Conservation (phyloP, 805 yeast species). For the Saccharomyces jurei region DNA sequence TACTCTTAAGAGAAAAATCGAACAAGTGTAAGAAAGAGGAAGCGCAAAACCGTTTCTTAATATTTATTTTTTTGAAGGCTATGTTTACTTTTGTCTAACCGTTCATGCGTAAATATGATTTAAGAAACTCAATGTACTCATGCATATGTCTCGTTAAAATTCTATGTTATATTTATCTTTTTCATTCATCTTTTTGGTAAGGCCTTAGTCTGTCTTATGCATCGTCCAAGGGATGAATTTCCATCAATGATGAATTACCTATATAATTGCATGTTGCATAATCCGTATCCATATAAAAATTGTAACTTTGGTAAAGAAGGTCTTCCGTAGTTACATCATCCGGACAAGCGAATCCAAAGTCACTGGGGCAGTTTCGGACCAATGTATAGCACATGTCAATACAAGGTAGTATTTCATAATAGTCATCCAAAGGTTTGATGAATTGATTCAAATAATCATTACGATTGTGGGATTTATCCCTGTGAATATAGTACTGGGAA, state of each 20-base stretch:
- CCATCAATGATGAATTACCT: constrained; percentile 22
- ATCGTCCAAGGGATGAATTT: background rate
- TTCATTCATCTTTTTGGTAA: background rate
- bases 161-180: background rate
- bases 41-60: background rate
- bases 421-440: constrained; percentile 46
- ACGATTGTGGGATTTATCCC: constrained; percentile 49
- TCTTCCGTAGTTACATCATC: constrained; percentile 6
- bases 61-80: background rate
- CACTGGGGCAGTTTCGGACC: constrained; percentile 77
- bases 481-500: constrained; percentile 35
- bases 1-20: background rate
- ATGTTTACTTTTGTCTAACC: background rate
- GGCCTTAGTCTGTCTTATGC: background rate
- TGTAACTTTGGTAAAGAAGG: constrained; percentile 27
- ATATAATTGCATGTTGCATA: constrained; percentile 37
- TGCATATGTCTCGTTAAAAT: background rate
- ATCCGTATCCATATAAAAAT: constrained; percentile 11
- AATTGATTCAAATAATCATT: constrained; percentile 47
- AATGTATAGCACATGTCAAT: constrained; percentile 69
- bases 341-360: constrained; percentile 73
- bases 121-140: background rate
- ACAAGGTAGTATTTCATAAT: constrained; percentile 84
- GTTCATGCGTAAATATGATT: background rate
- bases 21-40: constrained; percentile 13